Base-by-base conservation (phyloP, 257 asterid species). In the Plectranthus barbatus region DNA sequence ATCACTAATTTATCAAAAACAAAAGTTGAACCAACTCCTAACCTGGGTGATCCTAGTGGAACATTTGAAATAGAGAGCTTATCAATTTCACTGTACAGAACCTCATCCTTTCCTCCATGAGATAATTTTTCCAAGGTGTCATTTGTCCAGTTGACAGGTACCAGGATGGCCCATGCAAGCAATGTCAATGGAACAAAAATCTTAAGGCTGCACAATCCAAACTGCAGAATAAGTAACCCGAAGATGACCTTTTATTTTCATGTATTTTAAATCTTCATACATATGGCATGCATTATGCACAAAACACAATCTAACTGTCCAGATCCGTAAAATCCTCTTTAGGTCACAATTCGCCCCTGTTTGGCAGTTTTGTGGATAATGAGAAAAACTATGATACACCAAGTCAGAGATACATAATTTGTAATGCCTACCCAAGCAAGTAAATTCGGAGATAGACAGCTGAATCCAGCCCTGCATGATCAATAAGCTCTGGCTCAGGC, bases 61-160 rank as follows among this genome's bases (percentile, higher is more conserved):
- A 92, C 77, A 62, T 92, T 92, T 56, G 98, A 92, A 68, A 92
- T 92, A 18, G 98, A 92, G 54, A 92, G 97, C 83, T 83, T 85
- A 76, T 92, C 97, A 41, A 92, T 77, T 29, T 78, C 74, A 71
- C 96, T 92, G 74, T 47, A 91, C 36, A 55, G 49, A 17, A 83
- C 54, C 50, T 62, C 59, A 31, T 46, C 71, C 36, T 74, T 65
- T 65, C 73, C 64, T 67, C 60, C 9, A n/a, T n/a, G n/a, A 26
- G 94, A 69, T 39, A 58, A 40, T 46, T 0, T 57, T 60, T 62
- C 89, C 74, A 92, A 68, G 51, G 93, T 83, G 80, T 73, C 79
- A 71, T 92, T 89, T 12, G 97, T 92, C 93, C 95, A 89, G 80
- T 92, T 92, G 82, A 92, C 95, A 11, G 98, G 98, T 74, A 89